Percentiles rank a stretch among this genome's conserved stretches.
Conservation (phyloP, 805 yeast species). For the Candida pini region DNA sequence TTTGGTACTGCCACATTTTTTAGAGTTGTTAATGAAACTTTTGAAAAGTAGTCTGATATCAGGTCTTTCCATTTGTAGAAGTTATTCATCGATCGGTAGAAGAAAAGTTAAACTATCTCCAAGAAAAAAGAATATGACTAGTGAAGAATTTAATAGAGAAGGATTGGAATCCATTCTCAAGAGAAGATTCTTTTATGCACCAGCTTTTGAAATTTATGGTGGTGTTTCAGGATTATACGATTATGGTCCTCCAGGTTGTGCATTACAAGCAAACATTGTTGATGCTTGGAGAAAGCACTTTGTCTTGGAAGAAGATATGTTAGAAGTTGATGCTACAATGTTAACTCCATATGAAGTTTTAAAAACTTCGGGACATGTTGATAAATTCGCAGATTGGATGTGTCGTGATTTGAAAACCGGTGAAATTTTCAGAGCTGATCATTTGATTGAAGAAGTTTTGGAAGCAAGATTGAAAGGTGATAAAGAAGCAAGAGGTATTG, state of each 20-base stretch:
- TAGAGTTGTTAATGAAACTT: too few species aligned
- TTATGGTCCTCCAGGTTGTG: constrained; percentile 99
- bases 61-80: neutral
- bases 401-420: constrained; percentile 93
- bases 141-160: constrained; percentile 65
- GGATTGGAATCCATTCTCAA: constrained; percentile 83
- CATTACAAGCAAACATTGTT: constrained; percentile 90
- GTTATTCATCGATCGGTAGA: neutral
- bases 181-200: constrained; percentile 95
- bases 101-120: neutral
- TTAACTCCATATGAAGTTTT: constrained; percentile 95
- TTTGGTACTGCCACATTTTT: too few species aligned
- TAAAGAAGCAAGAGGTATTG: constrained; percentile 90
- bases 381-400: constrained; percentile 99
- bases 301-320: constrained; percentile 95
- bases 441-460: constrained; percentile 93
- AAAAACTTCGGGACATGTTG: constrained; percentile 99
- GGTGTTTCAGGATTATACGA: constrained; percentile 98
- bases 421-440: constrained; percentile 98
- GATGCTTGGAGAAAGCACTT: constrained; percentile 98
- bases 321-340: constrained; percentile 97
- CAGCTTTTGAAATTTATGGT: constrained; percentile 95
- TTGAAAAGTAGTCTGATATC: too few species aligned
- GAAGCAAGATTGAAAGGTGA: constrained; percentile 97
- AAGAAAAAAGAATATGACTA: constrained; percentile 15